phyloP scores from a whole-genome alignment of 495 filamentous ascomycete species.

The Aspergillus sclerotioniger region DNA sequence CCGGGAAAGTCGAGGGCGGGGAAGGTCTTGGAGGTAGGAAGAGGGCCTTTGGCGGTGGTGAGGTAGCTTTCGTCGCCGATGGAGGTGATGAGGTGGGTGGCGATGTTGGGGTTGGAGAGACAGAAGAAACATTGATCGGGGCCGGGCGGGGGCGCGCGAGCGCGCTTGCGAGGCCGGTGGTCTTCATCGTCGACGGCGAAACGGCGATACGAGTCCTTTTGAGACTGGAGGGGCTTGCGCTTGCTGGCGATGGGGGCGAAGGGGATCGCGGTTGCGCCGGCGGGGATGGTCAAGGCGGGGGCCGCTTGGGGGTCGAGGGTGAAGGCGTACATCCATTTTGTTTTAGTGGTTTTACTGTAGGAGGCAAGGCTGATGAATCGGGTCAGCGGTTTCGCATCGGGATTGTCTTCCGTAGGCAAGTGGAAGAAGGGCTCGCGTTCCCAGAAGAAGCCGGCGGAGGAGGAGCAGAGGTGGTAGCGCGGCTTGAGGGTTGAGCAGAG shows the following conservation, averaged over 20 bases:
- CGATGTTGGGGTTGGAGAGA: constrained; percentile 75
- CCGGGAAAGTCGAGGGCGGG: constrained; percentile 66
- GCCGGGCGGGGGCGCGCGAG: constrained; percentile 59
- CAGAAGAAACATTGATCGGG: constrained; percentile 93
- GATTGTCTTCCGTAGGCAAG: constrained; percentile 50
- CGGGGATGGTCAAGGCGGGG: constrained; percentile 53
- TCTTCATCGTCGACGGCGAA: constrained; percentile 49
- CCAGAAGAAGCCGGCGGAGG: constrained; percentile 65
- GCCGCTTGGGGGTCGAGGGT: constrained; percentile 64
- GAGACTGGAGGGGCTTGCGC: constrained; percentile 54
- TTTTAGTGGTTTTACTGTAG: constrained; percentile 67
- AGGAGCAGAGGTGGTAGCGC: constrained; percentile 80
- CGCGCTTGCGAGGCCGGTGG: constrained; percentile 52
- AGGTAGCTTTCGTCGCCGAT: constrained; percentile 84
- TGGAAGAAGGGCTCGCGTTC: constrained; percentile 95
- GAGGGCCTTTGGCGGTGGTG: constrained; percentile 87
- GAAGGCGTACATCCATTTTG: constrained; percentile 92
- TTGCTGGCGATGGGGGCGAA: constrained; percentile 55
- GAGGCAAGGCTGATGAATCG: constrained; percentile 86
- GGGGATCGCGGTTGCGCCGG: constrained; percentile 69
- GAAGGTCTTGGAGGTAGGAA: constrained; percentile 67
- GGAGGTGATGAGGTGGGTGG: constrained; percentile 82
- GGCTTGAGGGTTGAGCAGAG: constrained; percentile 75
- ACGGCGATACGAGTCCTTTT: constrained; percentile 55
- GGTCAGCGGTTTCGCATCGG: constrained; percentile 59